These are phyloP conservation scores for Odontarrhena argentea DNA, from an alignment of 345 rosid genomes.

Conservation along the genomic window DNA sequence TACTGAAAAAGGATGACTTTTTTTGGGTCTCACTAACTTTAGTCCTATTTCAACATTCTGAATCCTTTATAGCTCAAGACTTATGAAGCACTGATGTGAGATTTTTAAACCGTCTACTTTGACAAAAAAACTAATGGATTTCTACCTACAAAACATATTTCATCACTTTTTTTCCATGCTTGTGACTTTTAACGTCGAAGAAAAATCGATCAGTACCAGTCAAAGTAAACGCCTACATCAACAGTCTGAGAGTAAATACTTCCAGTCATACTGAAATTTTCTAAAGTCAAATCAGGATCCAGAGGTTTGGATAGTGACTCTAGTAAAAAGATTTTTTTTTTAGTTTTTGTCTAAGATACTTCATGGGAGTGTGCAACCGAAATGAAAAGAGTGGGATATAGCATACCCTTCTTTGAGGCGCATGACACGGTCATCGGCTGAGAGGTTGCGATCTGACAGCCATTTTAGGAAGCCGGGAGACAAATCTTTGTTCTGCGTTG, in stretches of 20 bases:
- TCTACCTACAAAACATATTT: slow-evolving; percentile 1
- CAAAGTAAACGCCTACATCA: slow-evolving; percentile 27
- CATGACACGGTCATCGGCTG: slow-evolving; percentile 69
- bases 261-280: not conserved
- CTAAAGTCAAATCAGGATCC: not conserved
- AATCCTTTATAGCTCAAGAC: slow-evolving; percentile 14
- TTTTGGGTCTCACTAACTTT: slow-evolving; percentile 11
- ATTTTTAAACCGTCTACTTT: slow-evolving; percentile 18
- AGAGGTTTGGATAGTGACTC: slow-evolving; percentile 3
- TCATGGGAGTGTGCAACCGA: no score
- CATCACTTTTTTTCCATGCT: slow-evolving; percentile 11
- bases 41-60: slow-evolving; percentile 19
- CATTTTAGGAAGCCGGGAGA: slow-evolving; percentile 80
- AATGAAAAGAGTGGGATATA: not conserved
- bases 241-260: not conserved
- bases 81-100: slow-evolving; percentile 24
- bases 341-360: not conserved
- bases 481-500: slow-evolving; percentile 57
- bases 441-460: slow-evolving; percentile 69
- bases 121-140: slow-evolving; percentile 2
- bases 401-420: slow-evolving; percentile 90
- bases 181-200: slow-evolving; percentile 20
- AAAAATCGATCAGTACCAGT: slow-evolving; percentile 5
- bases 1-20: not conserved
- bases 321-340: not conserved